Base-by-base conservation (phyloP, 2,329 filamentous ascomycete genomes). In the Capronia americana region DNA sequence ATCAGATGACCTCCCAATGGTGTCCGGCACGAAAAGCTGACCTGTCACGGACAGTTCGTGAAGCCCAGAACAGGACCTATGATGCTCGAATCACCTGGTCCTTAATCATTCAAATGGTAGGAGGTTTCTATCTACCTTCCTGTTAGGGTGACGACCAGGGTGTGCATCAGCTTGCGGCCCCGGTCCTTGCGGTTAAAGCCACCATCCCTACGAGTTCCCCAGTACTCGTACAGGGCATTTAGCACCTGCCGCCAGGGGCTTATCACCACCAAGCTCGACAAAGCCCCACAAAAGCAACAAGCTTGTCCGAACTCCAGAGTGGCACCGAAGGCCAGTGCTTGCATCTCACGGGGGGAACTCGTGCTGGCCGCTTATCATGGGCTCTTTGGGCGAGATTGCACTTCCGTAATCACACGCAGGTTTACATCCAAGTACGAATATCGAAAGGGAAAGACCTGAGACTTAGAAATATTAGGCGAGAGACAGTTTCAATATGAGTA, bases 261-360 rank as follows among this genome's bases (percentile, higher is more conserved):
- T 53, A 53, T 53, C 48, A 53, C 48, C n/a, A 53, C 17, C 38
- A 44, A 44, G 38, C 38, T 44, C 38, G 38, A 44, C 38, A 44
- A 20, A 4, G 38, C 38, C 17, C 38, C 38, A 44, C 17, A 7
- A 6, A 20, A 53, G 23, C 26, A 53, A 17, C 48, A 24, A 24
- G 38, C 38, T 44, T 44, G 38, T 44, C 38, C 38, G 17, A 17
- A 44, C 38, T n/a, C 38, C 38, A 17, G 38, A 44, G 2, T 3
- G 38, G 38, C 38, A 44, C 14, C 17, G 17, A 41, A 17, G 17
- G 38, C 38, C 3, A 38, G 34, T 14, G 34, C 12, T 38, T 38
- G 34, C 34, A 17, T 32, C 34, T 38, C 12, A 17, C 17, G 34
- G 38, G 38, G 38, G 14, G 17, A 44, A 44, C 17, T n/a, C 38